Base-by-base conservation (phyloP, 2,329 filamentous ascomycete genomes). In the Ilyonectria robusta region DNA sequence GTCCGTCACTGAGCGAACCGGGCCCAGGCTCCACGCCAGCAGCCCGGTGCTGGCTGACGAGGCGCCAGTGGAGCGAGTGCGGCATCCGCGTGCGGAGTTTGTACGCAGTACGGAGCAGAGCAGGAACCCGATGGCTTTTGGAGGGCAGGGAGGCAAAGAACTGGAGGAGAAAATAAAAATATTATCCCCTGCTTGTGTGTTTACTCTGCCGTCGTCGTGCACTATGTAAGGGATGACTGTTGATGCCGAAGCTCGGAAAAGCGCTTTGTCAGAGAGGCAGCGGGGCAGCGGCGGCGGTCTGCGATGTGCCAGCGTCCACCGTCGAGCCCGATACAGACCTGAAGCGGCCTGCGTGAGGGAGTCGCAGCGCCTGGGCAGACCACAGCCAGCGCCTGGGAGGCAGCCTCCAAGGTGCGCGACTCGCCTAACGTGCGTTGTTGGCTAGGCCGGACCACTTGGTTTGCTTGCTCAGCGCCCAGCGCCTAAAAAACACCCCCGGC, bases 21-120 rank as follows among this genome's bases (percentile, higher is more conserved):
- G 26, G 26, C 26, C 26, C 35, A 54, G 29, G n/a, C 42, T 62
- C 50, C 48, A 59, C 21, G 29, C 62, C 62, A 53, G 58, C 57
- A 65, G 59, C 66, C 53, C 59, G 57, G 67, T 54, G 69, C 62
- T 62, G 51, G 59, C 63, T 62, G 59, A 70, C 63, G 37, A 56
- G 4, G 26, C 35, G 51, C 37, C 44, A 35, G 60, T 70, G 60
- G 58, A 56, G 19, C 21, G 68, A 60, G 60, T 55, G 33, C 59
- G 50, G 37, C 48, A 46, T 35, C n/a, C 53, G 33, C 6, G 37
- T 15, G 17, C 37, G 37, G 37, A 40, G 37, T 40, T 40, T 6
- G 58, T 35, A 46, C 26, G 58, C 29, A 61, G 40, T 50, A 29
- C 47, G 29, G 15, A 19, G 37, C 26, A 29, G 47, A 26, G 26